These are phyloP conservation scores for Pseudocercospora crystallina DNA, from an alignment of 2,329 filamentous ascomycete genomes.

Conservation along the genomic window DNA sequence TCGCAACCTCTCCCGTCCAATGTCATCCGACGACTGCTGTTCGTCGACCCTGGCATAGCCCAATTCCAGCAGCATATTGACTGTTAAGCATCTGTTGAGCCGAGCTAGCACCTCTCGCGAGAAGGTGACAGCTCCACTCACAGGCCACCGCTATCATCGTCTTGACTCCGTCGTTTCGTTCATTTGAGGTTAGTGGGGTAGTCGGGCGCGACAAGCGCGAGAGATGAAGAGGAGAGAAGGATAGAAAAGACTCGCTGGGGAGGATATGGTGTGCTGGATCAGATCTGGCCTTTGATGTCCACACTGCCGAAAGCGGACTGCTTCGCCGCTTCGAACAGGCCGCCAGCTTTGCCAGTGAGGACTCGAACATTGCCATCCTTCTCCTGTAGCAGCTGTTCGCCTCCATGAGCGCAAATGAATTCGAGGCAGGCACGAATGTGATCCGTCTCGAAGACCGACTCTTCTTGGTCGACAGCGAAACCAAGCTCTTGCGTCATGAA, in stretches of 20 bases:
- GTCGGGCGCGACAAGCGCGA: background rate
- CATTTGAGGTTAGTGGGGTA: constrained; percentile 4
- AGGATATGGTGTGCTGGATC: constrained; percentile 20
- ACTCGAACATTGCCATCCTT: constrained; percentile 68
- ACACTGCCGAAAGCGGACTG: constrained; percentile 76
- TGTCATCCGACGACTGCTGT: no score
- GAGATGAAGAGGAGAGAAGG: background rate
- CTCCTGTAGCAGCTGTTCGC: constrained; percentile 73
- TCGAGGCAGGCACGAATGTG: constrained; percentile 62
- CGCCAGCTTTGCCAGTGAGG: constrained; percentile 69
- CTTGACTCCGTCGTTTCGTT: background rate
- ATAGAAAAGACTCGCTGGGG: background rate
- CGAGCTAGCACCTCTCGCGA: no score
- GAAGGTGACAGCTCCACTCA: no score
- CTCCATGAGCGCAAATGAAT: constrained; percentile 81
- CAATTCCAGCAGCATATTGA: no score
- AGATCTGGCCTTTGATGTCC: constrained; percentile 98
- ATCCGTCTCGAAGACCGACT: constrained; percentile 27
- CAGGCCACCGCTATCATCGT: background rate
- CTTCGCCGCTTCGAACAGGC: constrained; percentile 72
- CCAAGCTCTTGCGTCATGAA: constrained; percentile 95
- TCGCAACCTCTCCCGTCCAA: no score
- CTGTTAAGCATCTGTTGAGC: no score
- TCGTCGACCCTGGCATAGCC: no score
- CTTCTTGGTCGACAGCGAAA: constrained; percentile 86